phyloP scores from a whole-genome alignment of 129 eudicot species.

The Lactuca saligna region DNA sequence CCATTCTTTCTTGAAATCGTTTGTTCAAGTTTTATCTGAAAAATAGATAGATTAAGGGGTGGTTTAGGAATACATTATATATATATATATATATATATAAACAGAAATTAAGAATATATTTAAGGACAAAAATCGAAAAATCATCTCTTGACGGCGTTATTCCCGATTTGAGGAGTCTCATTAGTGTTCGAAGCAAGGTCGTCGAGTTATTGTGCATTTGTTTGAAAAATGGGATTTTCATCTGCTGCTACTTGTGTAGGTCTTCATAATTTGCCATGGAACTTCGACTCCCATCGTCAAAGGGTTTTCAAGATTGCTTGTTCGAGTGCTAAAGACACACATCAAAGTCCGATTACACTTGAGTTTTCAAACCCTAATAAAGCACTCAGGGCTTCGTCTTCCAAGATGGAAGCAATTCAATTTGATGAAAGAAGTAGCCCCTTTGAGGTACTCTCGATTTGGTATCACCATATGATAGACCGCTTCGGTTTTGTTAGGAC shows the following conservation, averaged over 20 bases:
- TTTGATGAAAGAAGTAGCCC: slow-evolving; percentile 77
- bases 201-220: background rate
- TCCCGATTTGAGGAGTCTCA: background rate
- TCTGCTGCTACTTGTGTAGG: slow-evolving; percentile 19
- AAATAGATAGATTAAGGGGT: no score
- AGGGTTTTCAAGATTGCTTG: slow-evolving; percentile 20
- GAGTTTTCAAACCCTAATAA: slow-evolving; percentile 20
- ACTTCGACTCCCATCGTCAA: slow-evolving; percentile 11
- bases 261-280: slow-evolving; percentile 15
- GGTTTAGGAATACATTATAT: no score
- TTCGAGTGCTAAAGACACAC: slow-evolving; percentile 20
- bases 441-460: slow-evolving; percentile 46
- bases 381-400: slow-evolving; percentile 29
- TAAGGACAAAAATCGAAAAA: background rate
- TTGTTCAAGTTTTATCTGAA: no score
- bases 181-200: background rate
- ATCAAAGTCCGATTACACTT: slow-evolving; percentile 5
- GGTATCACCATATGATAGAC: background rate
- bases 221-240: slow-evolving; percentile 35
- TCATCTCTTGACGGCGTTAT: slow-evolving; percentile 24
- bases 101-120: no score
- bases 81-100: no score
- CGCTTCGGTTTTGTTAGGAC: background rate
- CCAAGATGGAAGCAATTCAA: slow-evolving; percentile 43
- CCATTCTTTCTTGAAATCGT: no score